Evolutionary conservation across 176 grass and related monocot genomes (phyloP), one percentile per base, ranked within the genome.

Genomic region (Dendrocalamus sinicus): DNA sequence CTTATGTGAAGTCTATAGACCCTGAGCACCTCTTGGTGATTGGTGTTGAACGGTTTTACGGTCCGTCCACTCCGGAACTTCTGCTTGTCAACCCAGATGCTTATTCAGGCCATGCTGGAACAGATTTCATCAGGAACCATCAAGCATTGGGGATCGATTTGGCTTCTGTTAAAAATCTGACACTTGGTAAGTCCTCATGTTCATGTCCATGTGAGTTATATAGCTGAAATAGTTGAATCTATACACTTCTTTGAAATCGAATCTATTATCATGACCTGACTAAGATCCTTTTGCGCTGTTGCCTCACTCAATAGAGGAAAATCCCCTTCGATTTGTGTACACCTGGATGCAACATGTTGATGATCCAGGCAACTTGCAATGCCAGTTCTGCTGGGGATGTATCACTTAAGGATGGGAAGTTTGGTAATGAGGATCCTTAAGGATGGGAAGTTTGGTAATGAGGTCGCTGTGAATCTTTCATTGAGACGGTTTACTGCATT

Each of bases 91-190:
- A 95, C 55, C 93, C 96, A 37, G 55, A 85, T 55, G 73, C 59
- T 40, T 92, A 74, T 63, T 93, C 81, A 54, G 93, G 80, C 57
- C 66, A 78, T 76, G 60, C 41, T 82, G 93, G 96, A 84, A 94
- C 91, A 19, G 91, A 95, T 82, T 98, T 98, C 82, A 91, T 95
- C 61, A 92, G 86, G 73, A 95, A 94, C 41, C 96, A 95, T 77
- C 76, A 60, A 78, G 43, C 84, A 67, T 2, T 68, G 4, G 88
- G 88, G 78, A 93, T 98, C 61, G 93, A 98, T 85, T 35, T 95
- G 46, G 91, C 96, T 78, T 95, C 91, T 35, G 67, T 93, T 81
- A 91, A 98, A 72, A 94, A 77, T 92, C 93, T 20, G 93, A 95
- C 84, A 89, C 28, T 86, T 98, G 93, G 88, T 92, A 55, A 35